These are phyloP conservation scores for Colletotrichum tofieldiae DNA, from an alignment of 2,329 filamentous ascomycete species.

Conservation along the genomic window DNA sequence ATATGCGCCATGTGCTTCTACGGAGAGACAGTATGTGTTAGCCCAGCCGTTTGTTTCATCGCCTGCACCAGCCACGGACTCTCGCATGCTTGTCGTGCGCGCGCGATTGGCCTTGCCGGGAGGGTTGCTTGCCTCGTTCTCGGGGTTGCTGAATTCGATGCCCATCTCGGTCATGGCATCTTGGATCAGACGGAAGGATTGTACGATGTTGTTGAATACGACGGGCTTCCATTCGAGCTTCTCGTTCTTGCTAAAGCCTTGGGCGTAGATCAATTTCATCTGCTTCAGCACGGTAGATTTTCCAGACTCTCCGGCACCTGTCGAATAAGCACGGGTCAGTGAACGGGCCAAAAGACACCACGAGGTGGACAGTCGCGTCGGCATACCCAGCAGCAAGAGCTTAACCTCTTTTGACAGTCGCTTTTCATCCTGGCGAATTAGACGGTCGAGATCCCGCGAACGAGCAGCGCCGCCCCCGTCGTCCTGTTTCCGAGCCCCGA, in stretches of 20 bases:
- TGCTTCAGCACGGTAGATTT: constrained; percentile 99
- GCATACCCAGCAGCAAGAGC: constrained; percentile 89
- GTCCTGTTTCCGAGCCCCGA: constrained; percentile 69
- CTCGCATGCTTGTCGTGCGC: background rate
- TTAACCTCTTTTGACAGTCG: constrained; percentile 90
- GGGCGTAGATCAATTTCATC: constrained; percentile 97
- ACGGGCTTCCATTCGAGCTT: constrained; percentile 95
- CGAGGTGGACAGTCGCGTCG: constrained; percentile 5
- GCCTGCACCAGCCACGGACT: constrained; percentile 1
- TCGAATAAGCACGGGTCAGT: constrained; percentile 31
- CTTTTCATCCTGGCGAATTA: constrained; percentile 90
- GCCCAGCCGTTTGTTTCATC: constrained; percentile 38
- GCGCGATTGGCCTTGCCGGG: constrained; percentile 42
- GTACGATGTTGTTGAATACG: constrained; percentile 94
- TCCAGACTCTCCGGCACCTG: constrained; percentile 91
- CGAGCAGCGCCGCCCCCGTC: constrained; percentile 67
- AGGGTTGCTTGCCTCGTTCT: constrained; percentile 78
- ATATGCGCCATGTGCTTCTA: constrained; percentile 86
- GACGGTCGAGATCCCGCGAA: constrained; percentile 86
- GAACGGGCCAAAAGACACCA: constrained; percentile 1
- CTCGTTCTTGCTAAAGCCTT: constrained; percentile 91
- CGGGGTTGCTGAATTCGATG: constrained; percentile 83
- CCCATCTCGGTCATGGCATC: constrained; percentile 91
- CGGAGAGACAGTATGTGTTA: constrained; percentile 46
- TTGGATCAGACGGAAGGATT: constrained; percentile 91